Evolutionary conservation across 2,329 filamentous ascomycete genomes (phyloP), one percentile per base, ranked within the genome.

Genomic region (Cytospora piceicola): DNA sequence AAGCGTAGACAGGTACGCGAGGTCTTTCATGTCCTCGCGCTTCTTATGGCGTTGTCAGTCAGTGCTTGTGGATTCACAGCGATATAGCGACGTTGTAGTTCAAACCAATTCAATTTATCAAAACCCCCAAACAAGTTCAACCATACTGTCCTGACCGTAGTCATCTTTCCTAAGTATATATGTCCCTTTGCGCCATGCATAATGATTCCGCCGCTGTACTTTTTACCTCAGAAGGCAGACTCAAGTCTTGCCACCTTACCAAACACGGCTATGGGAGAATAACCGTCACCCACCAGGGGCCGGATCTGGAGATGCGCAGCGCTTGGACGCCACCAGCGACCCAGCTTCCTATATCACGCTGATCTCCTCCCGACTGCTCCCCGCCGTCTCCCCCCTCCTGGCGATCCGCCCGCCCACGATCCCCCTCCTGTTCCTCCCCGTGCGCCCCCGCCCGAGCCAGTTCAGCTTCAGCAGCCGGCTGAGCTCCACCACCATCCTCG

Each of bases 401-500:
- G 80, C 79, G 12, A 86, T 83, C 61, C 85, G 76, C 0, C 84
- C 85, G 2, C 93, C 94, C 0, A 98, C 94, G 74, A 97, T 94
- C 0, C 95, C 95, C 69, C 93, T 87, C 61, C 95, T 82, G 76
- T 98, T 96, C 69, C 95, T 83, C 0, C 95, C 95, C 4, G 93
- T 98, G 42, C 95, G 81, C 0, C 94, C 94, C 56, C 95, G 83
- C 0, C 94, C 94, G 1, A 99, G 84, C 95, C 95, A 99, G 77
- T 99, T 99, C 72, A 97, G 88, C 79, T 98, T 99, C 68, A 99
- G 81, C 71, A 95, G 88, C 74, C 92, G 90, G 65, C 90, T 93
- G 68, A 99, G 80, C 73, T 94, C 87, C 68, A 94, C 90, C 73
- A 98, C 90, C 77, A 90, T 92, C 64, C 84, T 85, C 74, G 94